phyloP scores from a whole-genome alignment of 805 yeast species.

The Wickerhamomyces canadensis region DNA sequence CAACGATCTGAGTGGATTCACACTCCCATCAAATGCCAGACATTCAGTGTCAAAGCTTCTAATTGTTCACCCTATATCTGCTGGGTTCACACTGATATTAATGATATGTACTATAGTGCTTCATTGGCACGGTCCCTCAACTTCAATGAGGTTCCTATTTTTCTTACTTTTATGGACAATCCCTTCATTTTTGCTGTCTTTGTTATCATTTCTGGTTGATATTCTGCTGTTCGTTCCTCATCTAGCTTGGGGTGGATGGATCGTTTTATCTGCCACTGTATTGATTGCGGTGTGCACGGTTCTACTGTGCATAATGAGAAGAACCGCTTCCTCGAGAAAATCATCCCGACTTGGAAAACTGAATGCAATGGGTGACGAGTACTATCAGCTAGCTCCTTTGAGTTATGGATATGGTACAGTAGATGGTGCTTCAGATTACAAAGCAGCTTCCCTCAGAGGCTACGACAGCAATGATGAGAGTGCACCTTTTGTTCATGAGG shows the following conservation, averaged over 20 bases:
- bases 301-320: constrained; percentile 63
- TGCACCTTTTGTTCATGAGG: constrained; percentile 16
- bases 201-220: constrained; percentile 78
- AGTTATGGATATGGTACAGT: constrained; percentile 23
- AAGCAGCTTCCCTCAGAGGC: constrained; percentile 2
- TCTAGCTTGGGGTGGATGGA: constrained; percentile 83
- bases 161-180: constrained; percentile 52
- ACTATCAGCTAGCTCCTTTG: constrained; percentile 22
- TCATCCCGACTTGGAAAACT: constrained; percentile 9
- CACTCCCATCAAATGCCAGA: constrained; percentile 56
- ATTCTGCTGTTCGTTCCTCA: constrained; percentile 71
- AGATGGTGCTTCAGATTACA: constrained; percentile 17
- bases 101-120: constrained; percentile 35
- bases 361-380: constrained; percentile 14
- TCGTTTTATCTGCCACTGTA: constrained; percentile 63
- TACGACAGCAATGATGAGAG: constrained; percentile 13
- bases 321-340: constrained; percentile 44
- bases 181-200: constrained; percentile 61
- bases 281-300: constrained; percentile 60
- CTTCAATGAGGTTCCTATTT: constrained; percentile 39
- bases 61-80: constrained; percentile 63
- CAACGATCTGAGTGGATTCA: constrained; percentile 32
- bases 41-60: constrained; percentile 53
- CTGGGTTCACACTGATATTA: constrained; percentile 46
- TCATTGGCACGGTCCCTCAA: constrained; percentile 31